phyloP scores from a whole-genome alignment of 2,329 filamentous ascomycete species.

The Helotiales sp. region DNA sequence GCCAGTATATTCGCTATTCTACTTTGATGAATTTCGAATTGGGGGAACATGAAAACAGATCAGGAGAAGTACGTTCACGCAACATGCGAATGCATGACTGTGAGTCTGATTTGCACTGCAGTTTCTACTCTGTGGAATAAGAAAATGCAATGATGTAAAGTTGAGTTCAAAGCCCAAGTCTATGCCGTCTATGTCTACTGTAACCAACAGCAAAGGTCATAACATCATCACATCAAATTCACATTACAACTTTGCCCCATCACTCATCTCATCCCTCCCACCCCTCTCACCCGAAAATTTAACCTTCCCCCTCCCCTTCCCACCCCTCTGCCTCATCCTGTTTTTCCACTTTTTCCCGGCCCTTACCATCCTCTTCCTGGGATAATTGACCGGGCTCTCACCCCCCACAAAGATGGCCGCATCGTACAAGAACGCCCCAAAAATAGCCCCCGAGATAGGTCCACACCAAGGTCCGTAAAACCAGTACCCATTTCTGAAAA shows the following conservation, averaged over 20 bases:
- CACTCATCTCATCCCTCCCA: not conserved
- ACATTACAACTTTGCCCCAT: not conserved
- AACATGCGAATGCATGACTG: too few species aligned
- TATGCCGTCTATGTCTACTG: not conserved
- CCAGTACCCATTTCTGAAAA: conserved; percentile 45
- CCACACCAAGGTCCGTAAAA: conserved; percentile 51
- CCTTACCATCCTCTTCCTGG: conserved; percentile 48
- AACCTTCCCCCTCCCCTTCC: conserved; percentile 10
- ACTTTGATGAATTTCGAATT: too few species aligned
- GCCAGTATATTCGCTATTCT: too few species aligned
- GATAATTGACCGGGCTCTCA: conserved; percentile 57
- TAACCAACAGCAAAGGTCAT: not conserved
- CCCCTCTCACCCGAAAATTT: not conserved
- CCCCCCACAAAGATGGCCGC: conserved; percentile 55
- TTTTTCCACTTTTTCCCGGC: conserved; percentile 51
- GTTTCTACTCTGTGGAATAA: too few species aligned
- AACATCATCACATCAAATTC: not conserved
- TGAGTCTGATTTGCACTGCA: too few species aligned
- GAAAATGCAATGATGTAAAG: not conserved
- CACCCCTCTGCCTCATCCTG: conserved; percentile 36
- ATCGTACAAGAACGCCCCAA: conserved; percentile 56
- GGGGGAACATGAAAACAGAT: too few species aligned
- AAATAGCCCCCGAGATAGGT: conserved; percentile 46
- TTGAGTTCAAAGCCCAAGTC: not conserved
- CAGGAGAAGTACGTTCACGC: too few species aligned